Evolutionary conservation across 768 basidiomycete genomes (phyloP), one percentile per base, ranked within the genome.

Genomic region (Rhizopogon salebrosus): DNA sequence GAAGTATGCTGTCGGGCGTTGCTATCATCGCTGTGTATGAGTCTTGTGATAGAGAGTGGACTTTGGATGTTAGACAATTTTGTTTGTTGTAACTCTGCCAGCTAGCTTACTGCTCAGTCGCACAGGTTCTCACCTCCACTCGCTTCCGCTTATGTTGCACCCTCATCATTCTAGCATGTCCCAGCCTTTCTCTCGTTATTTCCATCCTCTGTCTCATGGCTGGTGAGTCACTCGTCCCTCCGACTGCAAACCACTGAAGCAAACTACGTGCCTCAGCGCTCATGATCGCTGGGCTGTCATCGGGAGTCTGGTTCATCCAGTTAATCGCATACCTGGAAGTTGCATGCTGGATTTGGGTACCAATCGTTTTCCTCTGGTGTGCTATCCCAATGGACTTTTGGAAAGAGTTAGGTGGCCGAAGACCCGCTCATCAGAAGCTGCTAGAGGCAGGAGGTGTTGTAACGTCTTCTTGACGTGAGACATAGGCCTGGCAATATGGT

Each of bases 1-100:
- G 49, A 18, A 29, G 49, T 14, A 50, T 38, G 9, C 24, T 50
- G 24, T 29, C 49, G 11, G 49, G 36, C 23, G 22, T 8, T 22
- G 49, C 23, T 7, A 24, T 50, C 16, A 14, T 50, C 14, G 18
- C 40, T 13, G 36, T 50, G 36, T 50, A 50, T 9, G 49, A 50
- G n/a, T 26, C 24, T 26, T 50, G 49, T 27, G 49, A 50, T 38
- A 50, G 49, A n/a, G 13, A 27, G 8, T 50, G 49, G 49, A 27
- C 49, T 4, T 27, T 16, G 20, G 5, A 39, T 9, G 48, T 39
- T n/a, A 23, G 48, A 16, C 13, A 16, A 9, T 26, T n/a, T 22
- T n/a, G n/a, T n/a, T n/a, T n/a, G 29, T 40, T 13, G 14, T 8
- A 18, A 9, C n/a, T 18, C 9, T 14, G 24, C 9, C n/a, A n/a